A percentile compares a stretch with the other conserved stretches of the same genome.
Conservation (phyloP, 208 protist genomes). For the Leishmania arabica region DNA sequence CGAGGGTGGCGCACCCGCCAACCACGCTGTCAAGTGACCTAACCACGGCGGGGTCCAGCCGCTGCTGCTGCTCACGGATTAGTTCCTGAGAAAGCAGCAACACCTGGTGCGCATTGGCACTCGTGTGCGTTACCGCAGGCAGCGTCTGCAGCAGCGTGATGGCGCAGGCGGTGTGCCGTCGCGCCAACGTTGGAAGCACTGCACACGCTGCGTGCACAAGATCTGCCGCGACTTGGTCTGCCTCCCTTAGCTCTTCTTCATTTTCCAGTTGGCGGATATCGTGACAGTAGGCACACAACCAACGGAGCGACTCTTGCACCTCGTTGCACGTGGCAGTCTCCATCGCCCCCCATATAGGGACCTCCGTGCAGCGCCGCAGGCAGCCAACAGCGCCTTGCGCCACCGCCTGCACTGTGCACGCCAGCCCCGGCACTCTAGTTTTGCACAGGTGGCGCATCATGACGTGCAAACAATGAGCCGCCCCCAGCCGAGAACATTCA, state of each 20-base stretch:
- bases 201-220: not conserved
- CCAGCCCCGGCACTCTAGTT: not conserved
- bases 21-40: not conserved
- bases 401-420: not conserved
- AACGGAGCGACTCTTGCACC: slow-evolving; percentile 7
- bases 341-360: slow-evolving; percentile 3
- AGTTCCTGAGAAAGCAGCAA: not conserved
- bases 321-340: slow-evolving; percentile 13
- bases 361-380: slow-evolving; percentile 4
- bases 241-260: not conserved
- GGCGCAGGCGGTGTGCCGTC: slow-evolving; percentile 6
- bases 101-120: not conserved
- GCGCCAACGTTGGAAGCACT: slow-evolving; percentile 6
- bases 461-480: slow-evolving; percentile 3
- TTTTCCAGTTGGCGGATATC: not conserved
- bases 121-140: not conserved
- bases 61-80: not conserved
- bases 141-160: slow-evolving; percentile 5
- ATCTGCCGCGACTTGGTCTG: not conserved
- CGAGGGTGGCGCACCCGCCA: slow-evolving; percentile 6
- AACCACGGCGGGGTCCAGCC: not conserved
- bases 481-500: slow-evolving; percentile 11
- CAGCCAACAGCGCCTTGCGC: slow-evolving; percentile 4
- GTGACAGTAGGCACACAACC: not conserved
- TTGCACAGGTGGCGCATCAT: not conserved